Conservation (phyloP, 2,329 filamentous ascomycete genomes). For the Thelonectria olida region DNA sequence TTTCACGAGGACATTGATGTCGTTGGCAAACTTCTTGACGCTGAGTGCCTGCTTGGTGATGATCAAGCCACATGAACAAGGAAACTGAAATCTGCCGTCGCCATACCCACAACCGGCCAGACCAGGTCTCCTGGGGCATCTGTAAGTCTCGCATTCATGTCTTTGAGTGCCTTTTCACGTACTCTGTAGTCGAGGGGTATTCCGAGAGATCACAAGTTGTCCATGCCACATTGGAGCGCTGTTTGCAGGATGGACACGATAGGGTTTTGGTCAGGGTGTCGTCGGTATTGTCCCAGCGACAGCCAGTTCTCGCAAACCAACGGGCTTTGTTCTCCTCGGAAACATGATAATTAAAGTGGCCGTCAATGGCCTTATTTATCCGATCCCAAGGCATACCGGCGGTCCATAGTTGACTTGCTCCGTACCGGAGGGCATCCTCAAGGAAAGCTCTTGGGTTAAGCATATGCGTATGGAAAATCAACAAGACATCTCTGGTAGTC, state of each 20-base stretch:
- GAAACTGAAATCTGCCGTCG: slow-evolving; percentile 46
- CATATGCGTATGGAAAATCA: slow-evolving; percentile 78
- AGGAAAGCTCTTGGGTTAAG: slow-evolving; percentile 73
- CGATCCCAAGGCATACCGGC: slow-evolving; percentile 68
- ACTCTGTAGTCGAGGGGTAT: neutral
- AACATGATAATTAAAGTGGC: slow-evolving; percentile 61
- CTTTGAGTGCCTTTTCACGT: too few relatives aligned
- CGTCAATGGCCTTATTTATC: slow-evolving; percentile 62
- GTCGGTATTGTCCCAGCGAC: slow-evolving; percentile 62
- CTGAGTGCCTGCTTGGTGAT: neutral
- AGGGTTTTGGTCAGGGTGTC: slow-evolving; percentile 55
- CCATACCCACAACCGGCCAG: slow-evolving; percentile 50
- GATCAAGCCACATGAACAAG: slow-evolving; percentile 56
- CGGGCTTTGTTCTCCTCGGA: slow-evolving; percentile 46
- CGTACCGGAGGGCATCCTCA: slow-evolving; percentile 70
- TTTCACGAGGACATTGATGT: slow-evolving; percentile 13
- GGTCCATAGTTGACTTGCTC: slow-evolving; percentile 62
- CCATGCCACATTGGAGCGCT: neutral
- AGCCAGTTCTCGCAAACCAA: slow-evolving; percentile 55
- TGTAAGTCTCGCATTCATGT: neutral
- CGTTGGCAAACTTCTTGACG: neutral
- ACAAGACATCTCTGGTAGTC: slow-evolving; percentile 64
- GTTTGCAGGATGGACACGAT: neutral
- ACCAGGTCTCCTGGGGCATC: neutral
- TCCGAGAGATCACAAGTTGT: neutral